These are phyloP conservation scores for Mycena kentingensis DNA, from an alignment of 768 basidiomycete species.

Conservation along the genomic window DNA sequence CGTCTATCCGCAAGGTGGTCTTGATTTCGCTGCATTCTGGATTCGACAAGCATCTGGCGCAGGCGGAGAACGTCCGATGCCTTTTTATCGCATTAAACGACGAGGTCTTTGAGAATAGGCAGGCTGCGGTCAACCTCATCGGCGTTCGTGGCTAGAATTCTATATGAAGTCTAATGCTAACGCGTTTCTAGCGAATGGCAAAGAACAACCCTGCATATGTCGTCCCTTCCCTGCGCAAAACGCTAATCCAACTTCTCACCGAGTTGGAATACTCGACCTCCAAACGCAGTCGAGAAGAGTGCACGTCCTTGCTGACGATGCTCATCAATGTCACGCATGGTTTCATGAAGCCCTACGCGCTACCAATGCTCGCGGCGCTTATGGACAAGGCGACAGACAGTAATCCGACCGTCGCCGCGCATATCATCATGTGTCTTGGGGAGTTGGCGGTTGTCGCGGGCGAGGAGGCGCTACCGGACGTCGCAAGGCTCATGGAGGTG, in stretches of 20 bases:
- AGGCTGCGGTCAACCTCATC: slow-evolving; percentile 87
- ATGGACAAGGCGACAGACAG: slow-evolving; percentile 85
- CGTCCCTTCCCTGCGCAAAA: slow-evolving; percentile 95
- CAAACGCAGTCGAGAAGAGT: slow-evolving; percentile 83
- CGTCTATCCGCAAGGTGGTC: slow-evolving; percentile 77
- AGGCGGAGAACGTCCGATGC: slow-evolving; percentile 97
- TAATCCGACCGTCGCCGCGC: slow-evolving; percentile 87
- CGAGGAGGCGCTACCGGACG: slow-evolving; percentile 82
- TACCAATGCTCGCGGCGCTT: slow-evolving; percentile 92
- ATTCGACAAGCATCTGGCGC: slow-evolving; percentile 96
- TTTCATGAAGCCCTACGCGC: slow-evolving; percentile 92
- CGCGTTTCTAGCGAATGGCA: slow-evolving; percentile 81
- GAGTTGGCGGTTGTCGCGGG: slow-evolving; percentile 92
- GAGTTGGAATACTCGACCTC: slow-evolving; percentile 96
- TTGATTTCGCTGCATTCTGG: slow-evolving; percentile 85
- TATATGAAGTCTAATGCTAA: too few relatives aligned
- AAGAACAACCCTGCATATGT: slow-evolving; percentile 98
- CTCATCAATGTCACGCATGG: slow-evolving; percentile 91
- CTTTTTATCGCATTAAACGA: slow-evolving; percentile 97
- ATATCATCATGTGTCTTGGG: slow-evolving; percentile 92
- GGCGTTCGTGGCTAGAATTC: slow-evolving; percentile 39
- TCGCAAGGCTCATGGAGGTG: slow-evolving; percentile 86
- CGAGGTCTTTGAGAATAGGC: slow-evolving; percentile 91
- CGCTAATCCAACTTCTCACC: slow-evolving; percentile 92
- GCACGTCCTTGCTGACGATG: slow-evolving; percentile 84